phyloP scores from a whole-genome alignment of 2,329 filamentous ascomycete genomes.

The Botryotinia narcissicola region DNA sequence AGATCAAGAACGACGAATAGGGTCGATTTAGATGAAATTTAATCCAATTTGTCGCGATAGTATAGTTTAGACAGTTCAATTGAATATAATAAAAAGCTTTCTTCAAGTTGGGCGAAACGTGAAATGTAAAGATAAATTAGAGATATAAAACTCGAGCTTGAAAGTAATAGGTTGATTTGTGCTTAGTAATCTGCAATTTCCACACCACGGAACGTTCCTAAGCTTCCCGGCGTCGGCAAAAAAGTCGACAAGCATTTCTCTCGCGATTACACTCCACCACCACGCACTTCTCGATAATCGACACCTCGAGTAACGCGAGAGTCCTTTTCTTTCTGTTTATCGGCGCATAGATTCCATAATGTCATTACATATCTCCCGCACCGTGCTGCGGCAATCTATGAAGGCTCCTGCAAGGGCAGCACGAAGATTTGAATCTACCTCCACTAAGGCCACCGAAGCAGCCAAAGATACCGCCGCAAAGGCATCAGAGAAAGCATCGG shows the following conservation, averaged over 20 bases:
- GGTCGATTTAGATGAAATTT: conserved; percentile 1
- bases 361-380: conserved; percentile 36
- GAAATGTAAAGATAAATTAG: neutral
- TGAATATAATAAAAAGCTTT: conserved; percentile 6
- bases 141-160: neutral
- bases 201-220: conserved; percentile 21
- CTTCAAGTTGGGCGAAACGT: neutral
- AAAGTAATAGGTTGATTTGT: conserved; percentile 1
- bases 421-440: conserved; percentile 58
- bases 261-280: conserved; percentile 28
- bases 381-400: conserved; percentile 36
- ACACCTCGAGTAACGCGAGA: conserved; percentile 24
- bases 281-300: conserved; percentile 33
- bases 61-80: conserved; percentile 22
- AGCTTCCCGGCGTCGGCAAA: conserved; percentile 29
- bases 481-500: conserved; percentile 45
- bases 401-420: conserved; percentile 32
- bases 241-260: conserved; percentile 29
- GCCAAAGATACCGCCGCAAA: conserved; percentile 46
- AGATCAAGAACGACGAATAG: conserved; percentile 67
- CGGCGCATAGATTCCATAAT: conserved; percentile 31
- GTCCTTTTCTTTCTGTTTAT: conserved; percentile 26
- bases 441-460: conserved; percentile 47
- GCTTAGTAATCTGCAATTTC: conserved; percentile 20
- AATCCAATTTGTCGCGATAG: conserved; percentile 16